phyloP scores from a whole-genome alignment of 2,329 filamentous ascomycete species.

The Stagonosporopsis chrysanthemi region DNA sequence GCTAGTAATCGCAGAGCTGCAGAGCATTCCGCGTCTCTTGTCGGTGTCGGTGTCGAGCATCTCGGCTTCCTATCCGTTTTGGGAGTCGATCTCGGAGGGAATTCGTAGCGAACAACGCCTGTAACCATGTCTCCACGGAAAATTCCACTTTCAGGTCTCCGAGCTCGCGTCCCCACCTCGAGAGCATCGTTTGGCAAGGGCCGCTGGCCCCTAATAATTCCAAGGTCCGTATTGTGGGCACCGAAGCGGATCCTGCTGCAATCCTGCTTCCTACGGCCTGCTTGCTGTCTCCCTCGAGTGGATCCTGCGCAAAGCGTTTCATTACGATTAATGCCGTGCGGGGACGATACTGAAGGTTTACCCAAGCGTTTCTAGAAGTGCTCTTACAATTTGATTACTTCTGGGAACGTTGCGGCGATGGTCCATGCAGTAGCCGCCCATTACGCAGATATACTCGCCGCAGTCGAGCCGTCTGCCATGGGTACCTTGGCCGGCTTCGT shows the following conservation, averaged over 20 bases:
- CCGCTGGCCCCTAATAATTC: constrained; percentile 14
- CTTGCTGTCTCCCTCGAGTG: constrained; percentile 13
- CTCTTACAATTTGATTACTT: constrained; percentile 7
- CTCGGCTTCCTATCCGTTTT: constrained; percentile 19
- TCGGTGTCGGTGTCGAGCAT: constrained; percentile 16
- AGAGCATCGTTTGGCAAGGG: constrained; percentile 15
- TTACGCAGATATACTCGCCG: constrained; percentile 4
- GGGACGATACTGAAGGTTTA: constrained; percentile 15
- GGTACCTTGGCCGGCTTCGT: constrained; percentile 9
- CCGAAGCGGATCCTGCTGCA: constrained; percentile 15
- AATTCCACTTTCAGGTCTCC: constrained; percentile 14
- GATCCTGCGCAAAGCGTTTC: constrained; percentile 18
- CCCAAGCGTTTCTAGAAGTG: constrained; percentile 6
- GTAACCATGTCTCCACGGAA: constrained; percentile 13
- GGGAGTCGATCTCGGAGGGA: constrained; percentile 24
- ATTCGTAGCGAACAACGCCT: constrained; percentile 15
- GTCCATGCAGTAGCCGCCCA: background rate
- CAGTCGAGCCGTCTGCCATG: constrained; percentile 3
- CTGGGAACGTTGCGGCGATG: background rate
- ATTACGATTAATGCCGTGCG: constrained; percentile 21
- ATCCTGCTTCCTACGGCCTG: constrained; percentile 15
- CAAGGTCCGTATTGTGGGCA: constrained; percentile 16
- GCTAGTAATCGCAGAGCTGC: constrained; percentile 8
- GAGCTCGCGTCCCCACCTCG: constrained; percentile 21
- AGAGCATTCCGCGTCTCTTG: constrained; percentile 9